A percentile compares a stretch with the other conserved stretches of the same genome.
phyloP scores from a whole-genome alignment of 306 rosid genomes.

The Aeschynomene evenia region DNA sequence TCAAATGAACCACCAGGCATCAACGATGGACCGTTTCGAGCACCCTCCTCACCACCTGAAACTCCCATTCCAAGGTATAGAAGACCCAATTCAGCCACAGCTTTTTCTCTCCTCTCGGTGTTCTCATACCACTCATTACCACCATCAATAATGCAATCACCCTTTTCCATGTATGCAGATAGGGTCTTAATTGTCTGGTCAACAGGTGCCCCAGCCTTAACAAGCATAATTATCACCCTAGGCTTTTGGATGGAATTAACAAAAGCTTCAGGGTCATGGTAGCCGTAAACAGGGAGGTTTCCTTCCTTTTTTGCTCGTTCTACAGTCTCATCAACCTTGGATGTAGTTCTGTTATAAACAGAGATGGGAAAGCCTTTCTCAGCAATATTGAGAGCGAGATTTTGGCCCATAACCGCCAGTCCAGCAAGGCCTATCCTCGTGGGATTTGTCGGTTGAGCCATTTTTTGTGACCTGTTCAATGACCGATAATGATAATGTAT shows the following conservation, averaged over 20 bases:
- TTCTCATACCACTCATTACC: slow-evolving; percentile 98
- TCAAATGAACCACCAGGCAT: slow-evolving; percentile 95
- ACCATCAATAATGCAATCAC: slow-evolving; percentile 89
- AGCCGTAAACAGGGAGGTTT: slow-evolving; percentile 80
- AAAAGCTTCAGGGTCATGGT: slow-evolving; percentile 88
- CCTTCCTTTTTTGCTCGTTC: slow-evolving; percentile 83
- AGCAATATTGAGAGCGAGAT: slow-evolving; percentile 88
- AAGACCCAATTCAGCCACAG: slow-evolving; percentile 63
- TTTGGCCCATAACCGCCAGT: slow-evolving; percentile 96
- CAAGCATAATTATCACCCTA: slow-evolving; percentile 83
- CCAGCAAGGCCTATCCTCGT: slow-evolving; percentile 90
- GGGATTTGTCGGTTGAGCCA: slow-evolving; percentile 54
- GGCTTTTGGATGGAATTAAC: slow-evolving; percentile 82
- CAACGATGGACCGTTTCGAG: slow-evolving; percentile 86
- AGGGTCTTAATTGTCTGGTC: slow-evolving; percentile 93
- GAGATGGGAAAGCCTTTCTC: slow-evolving; percentile 96
- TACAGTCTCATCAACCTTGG: slow-evolving; percentile 90
- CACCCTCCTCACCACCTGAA: slow-evolving; percentile 98
- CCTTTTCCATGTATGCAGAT: slow-evolving; percentile 74
- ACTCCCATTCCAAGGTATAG: slow-evolving; percentile 97
- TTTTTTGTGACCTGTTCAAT: slow-evolving; percentile 50
- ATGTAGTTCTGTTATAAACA: slow-evolving; percentile 81
- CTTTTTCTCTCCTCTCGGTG: slow-evolving; percentile 89
- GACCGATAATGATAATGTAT: background rate
- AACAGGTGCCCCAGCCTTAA: slow-evolving; percentile 94